These are phyloP conservation scores for Sanchytrium tribonematis DNA, from an alignment of 371 early-diverging fungal species.

Conservation along the genomic window DNA sequence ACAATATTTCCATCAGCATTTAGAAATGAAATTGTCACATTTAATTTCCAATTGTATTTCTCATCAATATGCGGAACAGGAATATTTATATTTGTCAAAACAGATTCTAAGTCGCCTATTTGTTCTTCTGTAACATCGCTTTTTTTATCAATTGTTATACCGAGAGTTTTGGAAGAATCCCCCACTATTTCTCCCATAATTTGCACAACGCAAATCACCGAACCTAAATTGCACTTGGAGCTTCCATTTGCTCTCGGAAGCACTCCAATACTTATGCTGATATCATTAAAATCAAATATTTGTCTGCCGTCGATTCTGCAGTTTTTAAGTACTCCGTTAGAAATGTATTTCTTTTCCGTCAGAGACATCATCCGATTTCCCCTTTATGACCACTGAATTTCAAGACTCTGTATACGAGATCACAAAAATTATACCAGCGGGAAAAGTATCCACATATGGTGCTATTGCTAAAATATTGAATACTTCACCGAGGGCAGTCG, in stretches of 20 bases:
- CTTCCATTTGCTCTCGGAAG: neutral
- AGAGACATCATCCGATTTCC: neutral
- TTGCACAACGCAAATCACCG: neutral
- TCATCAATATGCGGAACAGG: neutral
- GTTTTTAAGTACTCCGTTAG: neutral
- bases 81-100: neutral
- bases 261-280: neutral
- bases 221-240: neutral
- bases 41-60: neutral
- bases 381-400: conserved; percentile 25
- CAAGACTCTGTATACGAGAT: conserved; percentile 39
- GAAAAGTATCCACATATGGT: conserved; percentile 43
- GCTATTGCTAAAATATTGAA: conserved; percentile 30
- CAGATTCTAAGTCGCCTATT: neutral
- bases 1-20: neutral
- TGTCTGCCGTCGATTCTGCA: neutral
- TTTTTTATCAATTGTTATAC: neutral
- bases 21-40: neutral
- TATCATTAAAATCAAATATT: neutral
- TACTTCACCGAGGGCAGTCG: conserved; percentile 38
- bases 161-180: neutral
- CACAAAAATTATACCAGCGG: conserved; percentile 28
- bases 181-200: neutral
- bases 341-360: neutral
- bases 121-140: neutral